Conservation (phyloP, 2,329 filamentous ascomycete genomes). For the Calonectria montana region DNA sequence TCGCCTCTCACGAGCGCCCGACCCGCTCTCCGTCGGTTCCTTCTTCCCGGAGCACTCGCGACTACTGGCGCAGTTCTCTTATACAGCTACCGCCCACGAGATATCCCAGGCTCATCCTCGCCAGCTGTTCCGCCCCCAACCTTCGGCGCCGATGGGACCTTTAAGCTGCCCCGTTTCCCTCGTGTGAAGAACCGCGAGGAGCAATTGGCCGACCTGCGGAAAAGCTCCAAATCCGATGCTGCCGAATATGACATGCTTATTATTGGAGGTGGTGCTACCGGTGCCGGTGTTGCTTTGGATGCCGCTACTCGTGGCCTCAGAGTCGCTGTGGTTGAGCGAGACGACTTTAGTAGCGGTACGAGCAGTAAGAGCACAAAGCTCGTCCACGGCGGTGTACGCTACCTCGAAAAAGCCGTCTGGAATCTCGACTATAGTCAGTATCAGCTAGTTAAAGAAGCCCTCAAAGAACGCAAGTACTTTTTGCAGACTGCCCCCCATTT, state of each 20-base stretch:
- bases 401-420: slow-evolving; percentile 81
- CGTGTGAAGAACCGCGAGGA: slow-evolving; percentile 70
- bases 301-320: slow-evolving; percentile 77
- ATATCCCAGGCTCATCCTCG: slow-evolving; percentile 77
- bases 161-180: slow-evolving; percentile 75
- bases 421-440: slow-evolving; percentile 81
- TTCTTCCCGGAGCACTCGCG: slow-evolving; percentile 55
- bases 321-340: slow-evolving; percentile 77
- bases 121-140: slow-evolving; percentile 77
- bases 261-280: slow-evolving; percentile 78
- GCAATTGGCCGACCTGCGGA: slow-evolving; percentile 71
- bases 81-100: slow-evolving; percentile 74
- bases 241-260: slow-evolving; percentile 76
- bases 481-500: slow-evolving; percentile 80
- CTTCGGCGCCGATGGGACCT: slow-evolving; percentile 75
- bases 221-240: slow-evolving; percentile 43
- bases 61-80: slow-evolving; percentile 58
- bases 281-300: slow-evolving; percentile 77
- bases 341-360: slow-evolving; percentile 79
- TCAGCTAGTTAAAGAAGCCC: slow-evolving; percentile 76
- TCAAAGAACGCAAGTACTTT: slow-evolving; percentile 81
- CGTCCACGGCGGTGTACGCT: slow-evolving; percentile 81
- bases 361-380: slow-evolving; percentile 82
- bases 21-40: slow-evolving; percentile 52
- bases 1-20: slow-evolving; percentile 29